These are phyloP conservation scores for Lachnellula cervina DNA, from an alignment of 2,329 filamentous ascomycete genomes.

Conservation along the genomic window DNA sequence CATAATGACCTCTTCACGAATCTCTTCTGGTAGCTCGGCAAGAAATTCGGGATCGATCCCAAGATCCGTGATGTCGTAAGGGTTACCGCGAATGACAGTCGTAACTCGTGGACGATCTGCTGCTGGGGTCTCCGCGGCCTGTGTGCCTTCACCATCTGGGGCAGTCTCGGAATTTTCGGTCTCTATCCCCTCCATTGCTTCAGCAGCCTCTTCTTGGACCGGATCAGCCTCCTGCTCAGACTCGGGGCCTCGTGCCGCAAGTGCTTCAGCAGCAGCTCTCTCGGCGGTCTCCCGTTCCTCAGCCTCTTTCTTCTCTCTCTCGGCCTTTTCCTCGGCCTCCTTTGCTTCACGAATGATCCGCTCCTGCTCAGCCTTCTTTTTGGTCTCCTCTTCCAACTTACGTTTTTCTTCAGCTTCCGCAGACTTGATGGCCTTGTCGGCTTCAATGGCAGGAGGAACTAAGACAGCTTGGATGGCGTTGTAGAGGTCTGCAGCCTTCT, in stretches of 20 bases:
- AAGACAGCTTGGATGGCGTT: constrained; percentile 67
- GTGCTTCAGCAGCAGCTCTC: constrained; percentile 47
- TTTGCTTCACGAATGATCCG: constrained; percentile 61
- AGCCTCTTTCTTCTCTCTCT: constrained; percentile 63
- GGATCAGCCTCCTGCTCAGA: constrained; percentile 35
- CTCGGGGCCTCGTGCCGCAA: constrained; percentile 44
- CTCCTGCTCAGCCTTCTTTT: constrained; percentile 61
- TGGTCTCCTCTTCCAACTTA: constrained; percentile 55
- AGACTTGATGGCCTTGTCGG: constrained; percentile 66
- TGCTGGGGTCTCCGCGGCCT: constrained; percentile 38
- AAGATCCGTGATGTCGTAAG: constrained; percentile 88
- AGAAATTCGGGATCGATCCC: constrained; percentile 94
- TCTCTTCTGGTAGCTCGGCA: constrained; percentile 93
- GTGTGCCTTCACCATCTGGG: constrained; percentile 26
- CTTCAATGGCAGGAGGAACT: constrained; percentile 78
- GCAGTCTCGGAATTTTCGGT: constrained; percentile 36
- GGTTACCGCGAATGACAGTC: constrained; percentile 78
- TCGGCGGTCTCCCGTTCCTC: constrained; percentile 63
- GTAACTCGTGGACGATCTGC: constrained; percentile 60
- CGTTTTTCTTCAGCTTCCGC: constrained; percentile 50
- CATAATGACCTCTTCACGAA: constrained; percentile 93
- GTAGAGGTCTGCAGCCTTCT: constrained; percentile 64
- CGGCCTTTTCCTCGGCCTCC: constrained; percentile 64
- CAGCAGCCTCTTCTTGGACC: constrained; percentile 10
- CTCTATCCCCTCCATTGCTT: constrained; percentile 73